Evolutionary conservation across 805 yeast genomes (phyloP).

Genomic region (Yarrowia sp.): DNA sequence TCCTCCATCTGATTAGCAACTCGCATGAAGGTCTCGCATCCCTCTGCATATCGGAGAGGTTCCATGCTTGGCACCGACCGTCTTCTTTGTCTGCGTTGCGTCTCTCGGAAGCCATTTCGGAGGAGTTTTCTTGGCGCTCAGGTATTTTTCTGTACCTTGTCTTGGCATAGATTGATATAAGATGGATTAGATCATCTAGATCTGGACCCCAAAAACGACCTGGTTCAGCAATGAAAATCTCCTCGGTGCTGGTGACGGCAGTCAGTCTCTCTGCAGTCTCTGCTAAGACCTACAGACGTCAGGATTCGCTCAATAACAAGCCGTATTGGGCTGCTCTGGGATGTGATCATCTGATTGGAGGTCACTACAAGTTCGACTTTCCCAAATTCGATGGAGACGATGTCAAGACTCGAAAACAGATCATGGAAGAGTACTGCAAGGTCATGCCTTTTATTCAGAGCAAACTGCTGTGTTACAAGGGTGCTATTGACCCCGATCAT

Average conservation of each 20-base stretch:
- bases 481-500: not conserved
- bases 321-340: not conserved
- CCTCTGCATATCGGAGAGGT: not conserved
- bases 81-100: not conserved
- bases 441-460: not conserved
- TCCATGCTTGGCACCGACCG: conserved; percentile 21
- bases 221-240: not conserved
- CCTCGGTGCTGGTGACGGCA: not conserved
- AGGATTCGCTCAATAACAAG: conserved; percentile 12
- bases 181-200: not conserved
- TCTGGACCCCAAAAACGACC: not conserved
- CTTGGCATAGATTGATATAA: not conserved
- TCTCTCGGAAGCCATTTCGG: not conserved
- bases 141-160: not conserved
- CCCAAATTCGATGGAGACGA: not conserved
- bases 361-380: not conserved
- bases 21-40: not conserved
- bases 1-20: not conserved
- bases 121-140: not conserved
- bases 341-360: conserved; percentile 1
- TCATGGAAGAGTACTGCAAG: not conserved
- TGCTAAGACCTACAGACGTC: conserved; percentile 10
- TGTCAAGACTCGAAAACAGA: not conserved
- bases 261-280: not conserved
- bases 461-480: conserved; percentile 5